Base-by-base conservation (phyloP, 441 rosid genomes). In the Viola pubescens region DNA sequence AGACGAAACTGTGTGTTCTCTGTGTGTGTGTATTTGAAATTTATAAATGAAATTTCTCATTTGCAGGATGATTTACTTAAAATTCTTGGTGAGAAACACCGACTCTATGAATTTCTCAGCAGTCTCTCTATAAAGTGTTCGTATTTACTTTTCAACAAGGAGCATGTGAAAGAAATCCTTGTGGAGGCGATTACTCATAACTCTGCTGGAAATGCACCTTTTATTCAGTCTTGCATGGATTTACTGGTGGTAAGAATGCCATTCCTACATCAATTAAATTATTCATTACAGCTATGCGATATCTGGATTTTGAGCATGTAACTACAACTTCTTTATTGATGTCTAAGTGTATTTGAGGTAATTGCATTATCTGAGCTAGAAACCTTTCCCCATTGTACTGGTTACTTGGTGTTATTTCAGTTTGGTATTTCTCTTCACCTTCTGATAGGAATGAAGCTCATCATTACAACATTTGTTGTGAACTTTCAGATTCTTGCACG, bases 1-100 rank as follows among this genome's bases (percentile, higher is more conserved):
- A 46, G 9, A 8, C 1, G 48, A 8, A 46, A 46, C 9, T 46
- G 48, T n/a, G 10, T 46, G 9, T 8, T 46, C 3, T 3, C 1
- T 46, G 26, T 19, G 26, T 19, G 26, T 46, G 11, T 19, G 26
- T 19, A 19, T 19, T 19, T 19, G 48, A 46, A 46, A 46, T 46
- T 46, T 46, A 8, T 46, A 46, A 8, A n/a, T 46, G 48, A 50
- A 64, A 8, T 39, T 62, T 76, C 48, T 2, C 54, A 37, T 74
- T 75, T 76, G 79, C 96, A 95, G 99, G 96, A 83, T 68, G 97
- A 89, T 63, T 77, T 91, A 87, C 96, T 86, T 67, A 87, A 73
- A 71, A 87, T 91, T 71, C 95, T 95, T 51, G 89, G 96, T 60
- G 95, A 87, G 74, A 86, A 85, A 74, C 98, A 95, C 61, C 56